A percentile compares a stretch with the other conserved stretches of the same genome.
phyloP scores from a whole-genome alignment of 2,329 filamentous ascomycete genomes.

The Fusarium marasasianum region DNA sequence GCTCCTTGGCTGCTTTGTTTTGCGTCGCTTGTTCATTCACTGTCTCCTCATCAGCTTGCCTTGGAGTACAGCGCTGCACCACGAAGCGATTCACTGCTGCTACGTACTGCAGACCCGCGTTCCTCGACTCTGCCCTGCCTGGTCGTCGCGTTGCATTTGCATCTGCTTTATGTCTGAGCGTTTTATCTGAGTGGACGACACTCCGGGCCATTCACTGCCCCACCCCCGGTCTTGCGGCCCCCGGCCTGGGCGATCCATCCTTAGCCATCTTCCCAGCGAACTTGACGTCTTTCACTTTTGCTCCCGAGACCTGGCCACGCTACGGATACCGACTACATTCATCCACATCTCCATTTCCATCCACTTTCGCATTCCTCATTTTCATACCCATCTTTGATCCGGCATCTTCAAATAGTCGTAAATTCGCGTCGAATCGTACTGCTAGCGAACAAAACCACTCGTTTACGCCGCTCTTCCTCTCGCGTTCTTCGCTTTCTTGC shows the following conservation, averaged over 20 bases:
- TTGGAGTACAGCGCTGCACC: neutral
- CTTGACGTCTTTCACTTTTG: conserved; percentile 45
- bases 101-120: neutral
- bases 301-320: conserved; percentile 39
- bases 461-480: conserved; percentile 7
- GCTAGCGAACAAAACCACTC: conserved; percentile 36
- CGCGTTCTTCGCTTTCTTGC: conserved; percentile 22
- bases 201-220: conserved; percentile 37
- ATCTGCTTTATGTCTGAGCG: conserved; percentile 36
- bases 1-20: conserved; percentile 20
- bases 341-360: conserved; percentile 26
- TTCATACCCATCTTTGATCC: conserved; percentile 30
- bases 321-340: conserved; percentile 28
- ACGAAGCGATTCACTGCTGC: neutral
- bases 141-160: conserved; percentile 34
- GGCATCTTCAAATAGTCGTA: conserved; percentile 10
- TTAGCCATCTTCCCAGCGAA: conserved; percentile 29
- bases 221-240: conserved; percentile 43
- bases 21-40: neutral
- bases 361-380: conserved; percentile 26
- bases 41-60: neutral
- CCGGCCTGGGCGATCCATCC: conserved; percentile 41
- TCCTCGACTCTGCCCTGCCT: conserved; percentile 11
- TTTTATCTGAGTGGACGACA: conserved; percentile 38
- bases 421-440: conserved; percentile 5